Evolutionary conservation across 2,329 filamentous ascomycete species (phyloP), one percentile per base, ranked within the genome.

Genomic region (Coniochaeta prunicola): DNA sequence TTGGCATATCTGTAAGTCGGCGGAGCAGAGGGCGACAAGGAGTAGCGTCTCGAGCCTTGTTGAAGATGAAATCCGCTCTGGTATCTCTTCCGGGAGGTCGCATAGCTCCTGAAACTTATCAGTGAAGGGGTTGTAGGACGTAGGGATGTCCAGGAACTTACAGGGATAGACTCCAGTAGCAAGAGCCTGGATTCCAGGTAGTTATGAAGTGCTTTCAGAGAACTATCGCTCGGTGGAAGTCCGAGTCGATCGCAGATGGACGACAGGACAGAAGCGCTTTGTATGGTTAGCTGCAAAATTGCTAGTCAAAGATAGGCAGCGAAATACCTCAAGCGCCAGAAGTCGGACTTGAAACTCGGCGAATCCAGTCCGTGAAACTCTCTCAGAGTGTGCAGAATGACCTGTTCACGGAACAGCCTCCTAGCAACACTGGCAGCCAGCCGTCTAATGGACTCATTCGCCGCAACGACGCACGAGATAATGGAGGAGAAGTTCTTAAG

Each of bases 1-100:
- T 63, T 86, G 85, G 65, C 86, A 89, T 8, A 80, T 83, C 53
- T 87, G 83, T 36, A 89, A 80, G 60, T 87, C 83, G 7, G 84
- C 77, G 17, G 85, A 88, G 66, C 86, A 89, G 8, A 89, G 76
- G 1, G 83, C 81, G 10, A 87, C 79, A 5, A 89, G 71, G 42
- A 89, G 78, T 1, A 84, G 76, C 0, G 84, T 86, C 70, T 89
- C 86, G 4, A 86, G 74, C 64, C 80, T 84, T 7, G 77, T 79
- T 4, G 77, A 78, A 15, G 81, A 77, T 17, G 75, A 73, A 26
- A 76, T 76, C 33, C 84, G 76, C 63, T 88, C 82, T 1, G 78
- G 71, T 21, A 84, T 74, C 48, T 85, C 83, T 48, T 79, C 77
- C 1, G 80, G 73, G 9, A 84, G 68, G 50, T 81, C 77, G 13